Evolutionary conservation across 208 protist species (phyloP).

Genomic region (Acanthamoeba healyi): DNA sequence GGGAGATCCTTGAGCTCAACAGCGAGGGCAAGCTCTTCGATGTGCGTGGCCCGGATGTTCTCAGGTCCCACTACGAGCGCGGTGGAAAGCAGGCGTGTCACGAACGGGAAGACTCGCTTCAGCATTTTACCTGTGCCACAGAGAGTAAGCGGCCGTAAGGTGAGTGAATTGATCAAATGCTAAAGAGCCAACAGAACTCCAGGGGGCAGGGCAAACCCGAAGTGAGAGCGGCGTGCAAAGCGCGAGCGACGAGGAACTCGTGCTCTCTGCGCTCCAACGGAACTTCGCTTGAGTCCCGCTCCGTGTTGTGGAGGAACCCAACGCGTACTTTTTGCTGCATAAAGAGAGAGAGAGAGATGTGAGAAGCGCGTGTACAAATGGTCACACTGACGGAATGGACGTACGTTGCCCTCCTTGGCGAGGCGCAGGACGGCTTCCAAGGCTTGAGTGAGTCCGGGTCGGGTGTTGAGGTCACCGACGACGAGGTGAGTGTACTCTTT

Average conservation of each 20-base stretch:
- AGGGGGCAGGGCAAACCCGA: not conserved
- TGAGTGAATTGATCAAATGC: not conserved
- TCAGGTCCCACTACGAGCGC: not conserved
- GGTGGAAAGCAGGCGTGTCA: not conserved
- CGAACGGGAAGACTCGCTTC: slow-evolving; percentile 47
- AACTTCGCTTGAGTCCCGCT: not conserved
- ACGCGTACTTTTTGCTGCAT: slow-evolving; percentile 20
- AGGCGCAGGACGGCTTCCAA: slow-evolving; percentile 51
- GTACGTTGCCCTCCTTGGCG: not conserved
- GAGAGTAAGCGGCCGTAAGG: not conserved
- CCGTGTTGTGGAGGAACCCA: slow-evolving; percentile 33
- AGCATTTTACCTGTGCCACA: slow-evolving; percentile 32
- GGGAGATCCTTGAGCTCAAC: slow-evolving; percentile 35
- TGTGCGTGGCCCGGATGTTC: not conserved
- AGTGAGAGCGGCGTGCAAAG: not conserved
- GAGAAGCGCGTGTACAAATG: not conserved
- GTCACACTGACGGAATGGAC: not conserved
- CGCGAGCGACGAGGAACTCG: slow-evolving; percentile 36
- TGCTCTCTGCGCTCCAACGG: not conserved
- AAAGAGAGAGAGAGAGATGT: not conserved
- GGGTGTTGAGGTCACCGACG: slow-evolving; percentile 65
- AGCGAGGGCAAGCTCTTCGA: slow-evolving; percentile 20
- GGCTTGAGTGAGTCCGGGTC: not conserved
- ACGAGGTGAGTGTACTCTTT: slow-evolving; percentile 73
- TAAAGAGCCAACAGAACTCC: not conserved